Evolutionary conservation across 768 basidiomycete genomes (phyloP).

Genomic region (Naematelia aurantialba): DNA sequence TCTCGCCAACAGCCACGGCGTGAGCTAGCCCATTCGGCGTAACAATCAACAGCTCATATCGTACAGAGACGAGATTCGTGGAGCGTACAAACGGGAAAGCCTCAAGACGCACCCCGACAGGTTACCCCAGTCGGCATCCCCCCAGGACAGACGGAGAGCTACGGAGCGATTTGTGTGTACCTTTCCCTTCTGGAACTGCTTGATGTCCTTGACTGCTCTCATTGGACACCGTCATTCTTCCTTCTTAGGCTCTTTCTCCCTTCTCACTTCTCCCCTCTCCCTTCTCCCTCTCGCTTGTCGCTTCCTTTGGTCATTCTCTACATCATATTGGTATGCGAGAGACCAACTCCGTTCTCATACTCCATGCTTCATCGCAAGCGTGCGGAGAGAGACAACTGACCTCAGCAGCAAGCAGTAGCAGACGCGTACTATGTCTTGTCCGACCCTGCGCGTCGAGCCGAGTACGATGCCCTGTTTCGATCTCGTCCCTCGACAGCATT

Average conservation of each 20-base stretch:
- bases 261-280: neutral
- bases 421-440: constrained; percentile 93
- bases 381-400: too few species aligned
- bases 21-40: constrained; percentile 9
- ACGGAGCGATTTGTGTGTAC: constrained; percentile 66
- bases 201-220: neutral
- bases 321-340: too few species aligned
- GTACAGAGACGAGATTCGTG: constrained; percentile 41
- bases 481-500: constrained; percentile 37
- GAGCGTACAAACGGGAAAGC: constrained; percentile 47
- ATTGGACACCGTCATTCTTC: neutral
- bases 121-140: constrained; percentile 61
- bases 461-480: constrained; percentile 50
- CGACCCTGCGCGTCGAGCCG: constrained; percentile 58
- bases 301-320: neutral
- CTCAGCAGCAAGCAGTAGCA: constrained; percentile 70
- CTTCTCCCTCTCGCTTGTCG: neutral
- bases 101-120: constrained; percentile 85
- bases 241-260: neutral
- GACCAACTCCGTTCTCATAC: too few species aligned
- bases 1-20: constrained; percentile 34
- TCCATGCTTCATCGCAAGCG: too few species aligned
- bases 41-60: neutral
- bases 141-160: constrained; percentile 65
- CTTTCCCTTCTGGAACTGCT: neutral